Conservation (phyloP, 2,329 filamentous ascomycete species). For the Trichoderma gracile region DNA sequence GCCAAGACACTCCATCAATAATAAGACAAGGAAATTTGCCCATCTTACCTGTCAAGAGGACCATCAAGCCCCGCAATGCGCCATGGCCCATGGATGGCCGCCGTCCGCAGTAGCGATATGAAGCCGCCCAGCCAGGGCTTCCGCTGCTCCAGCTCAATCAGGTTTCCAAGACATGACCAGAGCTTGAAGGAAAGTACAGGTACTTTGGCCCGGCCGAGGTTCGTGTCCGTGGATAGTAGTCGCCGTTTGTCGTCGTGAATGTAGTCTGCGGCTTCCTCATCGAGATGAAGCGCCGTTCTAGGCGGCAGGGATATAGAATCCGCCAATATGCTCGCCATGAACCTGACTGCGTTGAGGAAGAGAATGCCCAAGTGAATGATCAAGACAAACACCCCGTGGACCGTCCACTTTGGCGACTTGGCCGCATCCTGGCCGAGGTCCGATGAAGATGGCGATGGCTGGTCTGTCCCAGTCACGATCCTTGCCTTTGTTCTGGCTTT, state of each 20-base stretch:
- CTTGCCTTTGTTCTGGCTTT: slow-evolving; percentile 30
- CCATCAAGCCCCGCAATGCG: slow-evolving; percentile 73
- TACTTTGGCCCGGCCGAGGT: slow-evolving; percentile 42
- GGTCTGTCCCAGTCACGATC: slow-evolving; percentile 27
- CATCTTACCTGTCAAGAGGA: slow-evolving; percentile 82
- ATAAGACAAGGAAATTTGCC: slow-evolving; percentile 17
- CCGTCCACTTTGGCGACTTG: slow-evolving; percentile 40
- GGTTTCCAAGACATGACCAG: slow-evolving; percentile 71
- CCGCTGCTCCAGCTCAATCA: slow-evolving; percentile 72
- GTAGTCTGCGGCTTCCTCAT: slow-evolving; percentile 26
- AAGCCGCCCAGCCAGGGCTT: slow-evolving; percentile 89
- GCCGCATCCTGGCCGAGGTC: slow-evolving; percentile 19
- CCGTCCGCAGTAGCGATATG: slow-evolving; percentile 74
- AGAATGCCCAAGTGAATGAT: slow-evolving; percentile 57
- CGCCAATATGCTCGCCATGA: slow-evolving; percentile 63
- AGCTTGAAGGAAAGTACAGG: slow-evolving; percentile 76
- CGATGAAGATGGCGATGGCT: not conserved
- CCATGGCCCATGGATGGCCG: slow-evolving; percentile 71
- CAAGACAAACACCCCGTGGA: slow-evolving; percentile 55
- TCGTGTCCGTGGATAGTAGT: slow-evolving; percentile 5
- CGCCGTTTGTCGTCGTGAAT: not conserved
- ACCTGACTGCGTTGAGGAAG: slow-evolving; percentile 64
- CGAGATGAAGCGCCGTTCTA: slow-evolving; percentile 36
- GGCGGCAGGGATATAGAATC: slow-evolving; percentile 68
- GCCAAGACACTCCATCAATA: slow-evolving; percentile 11